These are phyloP conservation scores for Diddensiella santjacobensis DNA, from an alignment of 805 yeast genomes.

Conservation along the genomic window DNA sequence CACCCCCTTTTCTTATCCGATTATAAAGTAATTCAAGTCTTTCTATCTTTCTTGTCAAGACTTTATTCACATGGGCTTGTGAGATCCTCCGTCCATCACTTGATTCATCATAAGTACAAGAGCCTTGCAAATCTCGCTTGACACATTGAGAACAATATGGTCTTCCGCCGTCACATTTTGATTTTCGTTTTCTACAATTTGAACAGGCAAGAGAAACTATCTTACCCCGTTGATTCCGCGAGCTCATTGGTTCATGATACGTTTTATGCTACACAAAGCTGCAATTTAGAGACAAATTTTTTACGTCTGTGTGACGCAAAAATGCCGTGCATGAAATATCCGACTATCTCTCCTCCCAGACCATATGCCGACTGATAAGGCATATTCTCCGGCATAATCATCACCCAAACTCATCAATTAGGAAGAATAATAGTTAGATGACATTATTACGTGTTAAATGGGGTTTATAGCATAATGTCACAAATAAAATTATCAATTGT, in stretches of 20 bases:
- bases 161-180: slow-evolving; percentile 18
- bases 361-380: background rate
- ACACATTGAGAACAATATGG: slow-evolving; percentile 17
- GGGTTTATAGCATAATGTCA: too few relatives aligned
- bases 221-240: slow-evolving; percentile 2
- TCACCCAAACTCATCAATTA: too few relatives aligned
- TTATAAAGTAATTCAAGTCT: slow-evolving; percentile 12
- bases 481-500: too few relatives aligned
- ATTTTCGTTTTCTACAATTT: slow-evolving; percentile 18
- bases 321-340: background rate
- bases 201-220: slow-evolving; percentile 13
- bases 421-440: too few relatives aligned
- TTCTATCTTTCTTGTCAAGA: slow-evolving; percentile 9
- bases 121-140: slow-evolving; percentile 9
- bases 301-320: background rate
- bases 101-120: slow-evolving; percentile 15
- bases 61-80: slow-evolving; percentile 14
- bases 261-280: too few relatives aligned
- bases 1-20: slow-evolving; percentile 16
- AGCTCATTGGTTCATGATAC: slow-evolving; percentile 3
- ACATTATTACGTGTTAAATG: too few relatives aligned
- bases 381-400: too few relatives aligned
- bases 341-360: background rate
- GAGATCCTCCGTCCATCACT: slow-evolving; percentile 18
- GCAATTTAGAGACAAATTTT: too few relatives aligned